These are phyloP conservation scores for Silene uniflora DNA, from an alignment of 148 eudicot species.

Conservation along the genomic window DNA sequence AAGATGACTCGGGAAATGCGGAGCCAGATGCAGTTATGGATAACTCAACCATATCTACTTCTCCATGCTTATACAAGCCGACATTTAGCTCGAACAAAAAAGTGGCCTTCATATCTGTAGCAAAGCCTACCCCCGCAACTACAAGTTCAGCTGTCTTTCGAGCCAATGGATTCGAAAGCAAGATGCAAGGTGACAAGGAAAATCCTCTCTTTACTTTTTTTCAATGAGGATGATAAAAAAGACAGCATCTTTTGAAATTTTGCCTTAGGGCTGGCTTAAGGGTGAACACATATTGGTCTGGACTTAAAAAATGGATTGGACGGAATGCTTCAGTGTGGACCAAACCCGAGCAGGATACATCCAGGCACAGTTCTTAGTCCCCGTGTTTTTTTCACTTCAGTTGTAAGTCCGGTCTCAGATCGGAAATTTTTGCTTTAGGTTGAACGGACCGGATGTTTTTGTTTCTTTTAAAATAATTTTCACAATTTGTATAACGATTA, in stretches of 20 bases:
- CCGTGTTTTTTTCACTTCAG: too few species aligned
- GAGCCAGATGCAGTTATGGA: conserved; percentile 15
- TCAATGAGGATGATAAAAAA: conserved; percentile 34
- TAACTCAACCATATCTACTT: conserved; percentile 26
- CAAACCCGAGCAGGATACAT: too few species aligned
- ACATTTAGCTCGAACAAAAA: conserved; percentile 28
- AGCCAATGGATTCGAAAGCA: conserved; percentile 17
- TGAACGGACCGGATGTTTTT: too few species aligned
- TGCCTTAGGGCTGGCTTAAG: not conserved
- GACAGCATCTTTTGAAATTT: conserved; percentile 33
- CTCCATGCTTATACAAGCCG: conserved; percentile 19
- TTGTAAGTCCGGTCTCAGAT: too few species aligned
- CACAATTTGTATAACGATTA: too few species aligned
- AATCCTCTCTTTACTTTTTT: conserved; percentile 45
- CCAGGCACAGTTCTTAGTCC: too few species aligned
- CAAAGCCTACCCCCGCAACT: conserved; percentile 31
- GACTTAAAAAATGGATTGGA: too few species aligned
- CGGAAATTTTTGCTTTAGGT: too few species aligned
- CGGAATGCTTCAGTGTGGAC: too few species aligned
- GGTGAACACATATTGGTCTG: too few species aligned
- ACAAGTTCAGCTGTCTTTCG: conserved; percentile 14
- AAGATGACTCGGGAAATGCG: conserved; percentile 20
- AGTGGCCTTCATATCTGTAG: conserved; percentile 67
- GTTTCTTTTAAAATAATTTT: too few species aligned
- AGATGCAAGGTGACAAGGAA: conserved; percentile 28